Evolutionary conservation across 1,139 yeast genomes (phyloP), one percentile per base, ranked within the genome.

Genomic region (Tardiomyces blankii): DNA sequence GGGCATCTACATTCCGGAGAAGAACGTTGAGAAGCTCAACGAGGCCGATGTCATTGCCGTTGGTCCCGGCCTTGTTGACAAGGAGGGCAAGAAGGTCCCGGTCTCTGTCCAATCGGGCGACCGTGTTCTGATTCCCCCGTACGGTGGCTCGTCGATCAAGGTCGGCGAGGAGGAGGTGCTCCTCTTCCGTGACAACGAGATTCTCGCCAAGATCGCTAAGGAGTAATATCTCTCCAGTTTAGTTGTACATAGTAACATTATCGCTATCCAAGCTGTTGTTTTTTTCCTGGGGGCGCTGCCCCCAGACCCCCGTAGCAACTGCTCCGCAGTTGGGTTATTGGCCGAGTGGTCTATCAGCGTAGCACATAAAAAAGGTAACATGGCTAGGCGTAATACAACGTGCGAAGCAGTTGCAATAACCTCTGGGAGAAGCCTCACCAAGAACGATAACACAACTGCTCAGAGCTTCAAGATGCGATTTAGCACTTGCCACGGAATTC

Each of bases 1-100:
- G 42, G 98, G 98, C 61, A 79, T 91, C 63, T 87, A 80, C 73
- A 84, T 91, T 55, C 98, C 98, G 53, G 98, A 91, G 72, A 87
- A 87, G 74, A 88, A 89, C 74, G 94, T 83, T 60, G 93, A 87
- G 68, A 91, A 91, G 72, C 78, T 87, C 65, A 85, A 85, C 74
- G 72, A 67, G 57, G 73, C 72, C 44, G 60, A 62, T 40, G 73
- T 68, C 35, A 58, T 68, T 41, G 68, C 72, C 14, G 69, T 66
- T 19, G 73, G 72, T 40, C 69, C 95, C 46, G 96, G 96, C 57
- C 69, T 73, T 61, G 70, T 78, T 49, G 78, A 62, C 60, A 54
- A 54, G 50, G 60, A 61, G 18, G 59, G 59, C 46, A 45, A 52
- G 46, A 35, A 46, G 46, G 18, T 87, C 49, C 75, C 81, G 48